Base-by-base conservation (phyloP, 169 alveolate genomes). In the Eimeria praecox region DNA sequence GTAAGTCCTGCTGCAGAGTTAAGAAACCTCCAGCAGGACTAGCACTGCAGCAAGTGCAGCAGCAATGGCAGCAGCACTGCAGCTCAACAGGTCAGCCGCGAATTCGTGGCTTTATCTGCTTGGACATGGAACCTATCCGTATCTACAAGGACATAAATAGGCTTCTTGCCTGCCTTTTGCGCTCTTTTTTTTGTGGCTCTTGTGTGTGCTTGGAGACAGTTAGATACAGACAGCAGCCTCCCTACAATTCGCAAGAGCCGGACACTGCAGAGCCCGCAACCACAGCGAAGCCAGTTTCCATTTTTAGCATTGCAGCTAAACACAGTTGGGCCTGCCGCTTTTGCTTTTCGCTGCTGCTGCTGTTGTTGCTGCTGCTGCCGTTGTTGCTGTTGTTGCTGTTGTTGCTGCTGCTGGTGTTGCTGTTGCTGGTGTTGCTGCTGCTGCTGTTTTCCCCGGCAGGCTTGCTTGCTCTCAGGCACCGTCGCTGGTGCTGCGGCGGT, bases 321-420 rank as follows among this genome's bases (percentile, higher is more conserved):
- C 44, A 22, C 16, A 66, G 22, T 66, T 66, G 77, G 20, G 42
- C 4, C 44, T 71, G 85, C 85, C 38, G 56, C 49, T 38, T 9
- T 33, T 73, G 20, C 52, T n/a, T n/a, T n/a, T n/a, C n/a, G n/a
- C n/a, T n/a, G n/a, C n/a, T n/a, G n/a, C n/a, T 73, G 20, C 52
- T 73, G 85, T 40, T 73, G 85, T 12, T 38, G 85, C n/a, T 73
- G 85, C 85, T 73, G 85, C 54, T 73, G 85, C 85, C 38, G 54
- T 33, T 38, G n/a, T n/a, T 73, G 20, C 52, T 73, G 85, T 40
- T 73, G 85, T 12, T 38, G 85, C n/a, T 73, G 85, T 54, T 73
- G 85, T 38, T 73, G 85, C 85, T 73, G 54, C 56, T 38, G 77
- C 77, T n/a, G 42, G 10, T 66, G 44, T 2, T n/a, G 77, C 77